phyloP scores from a whole-genome alignment of 441 rosid genomes.

The Arabidopsis hybrid region DNA sequence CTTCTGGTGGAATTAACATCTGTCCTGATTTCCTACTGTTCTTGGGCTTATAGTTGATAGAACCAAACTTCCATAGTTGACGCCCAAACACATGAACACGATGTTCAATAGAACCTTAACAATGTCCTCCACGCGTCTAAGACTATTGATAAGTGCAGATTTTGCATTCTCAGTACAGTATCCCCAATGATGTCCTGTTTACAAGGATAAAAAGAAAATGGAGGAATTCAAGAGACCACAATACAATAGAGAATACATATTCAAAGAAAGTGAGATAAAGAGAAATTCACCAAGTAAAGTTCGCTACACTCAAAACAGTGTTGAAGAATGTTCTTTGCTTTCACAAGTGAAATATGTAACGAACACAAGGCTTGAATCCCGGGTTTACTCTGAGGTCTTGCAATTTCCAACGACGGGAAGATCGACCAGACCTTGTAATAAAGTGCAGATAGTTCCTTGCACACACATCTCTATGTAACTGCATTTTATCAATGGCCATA shows the following conservation, averaged over 20 bases:
- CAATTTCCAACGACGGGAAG: not conserved
- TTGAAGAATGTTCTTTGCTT: not conserved
- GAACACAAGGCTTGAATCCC: slow-evolving; percentile 6
- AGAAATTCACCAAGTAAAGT: not conserved
- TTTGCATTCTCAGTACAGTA: not conserved
- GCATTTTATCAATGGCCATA: not conserved
- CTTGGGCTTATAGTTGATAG: slow-evolving; percentile 69
- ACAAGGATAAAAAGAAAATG: not conserved
- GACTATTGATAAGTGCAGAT: slow-evolving; percentile 3
- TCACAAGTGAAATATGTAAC: slow-evolving; percentile 4
- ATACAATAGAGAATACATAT: not conserved
- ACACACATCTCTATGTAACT: slow-evolving; percentile 9
- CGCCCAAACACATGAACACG: slow-evolving; percentile 69
- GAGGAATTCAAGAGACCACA: not conserved
- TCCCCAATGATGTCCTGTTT: not conserved
- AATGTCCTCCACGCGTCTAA: slow-evolving; percentile 17
- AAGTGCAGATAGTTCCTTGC: slow-evolving; percentile 1
- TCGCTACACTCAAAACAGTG: slow-evolving; percentile 12
- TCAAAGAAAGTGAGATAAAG: not conserved
- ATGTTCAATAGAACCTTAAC: slow-evolving; percentile 57
- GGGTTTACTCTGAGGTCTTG: not conserved
- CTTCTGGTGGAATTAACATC: slow-evolving; percentile 82
- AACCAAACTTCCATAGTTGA: slow-evolving; percentile 76
- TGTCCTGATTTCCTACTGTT: slow-evolving; percentile 64
- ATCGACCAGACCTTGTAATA: not conserved